Evolutionary conservation across 768 basidiomycete species (phyloP).

Genomic region (Hypholoma fasciculare): DNA sequence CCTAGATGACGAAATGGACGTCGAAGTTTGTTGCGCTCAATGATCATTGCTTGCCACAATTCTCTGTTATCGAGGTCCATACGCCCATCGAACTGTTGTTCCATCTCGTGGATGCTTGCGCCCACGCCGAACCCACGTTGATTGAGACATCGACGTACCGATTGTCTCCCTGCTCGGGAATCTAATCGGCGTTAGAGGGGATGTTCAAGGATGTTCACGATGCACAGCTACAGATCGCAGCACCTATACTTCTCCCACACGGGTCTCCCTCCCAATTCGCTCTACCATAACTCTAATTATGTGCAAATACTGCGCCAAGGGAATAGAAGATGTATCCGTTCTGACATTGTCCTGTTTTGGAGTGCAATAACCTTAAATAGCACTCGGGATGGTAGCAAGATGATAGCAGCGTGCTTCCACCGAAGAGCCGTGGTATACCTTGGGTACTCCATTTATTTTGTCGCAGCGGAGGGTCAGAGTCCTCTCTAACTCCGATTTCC

Average conservation of each 20-base stretch:
- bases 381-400: not conserved
- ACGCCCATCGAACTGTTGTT: too few relatives aligned
- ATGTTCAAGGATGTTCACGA: not conserved
- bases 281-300: not conserved
- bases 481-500: conserved; percentile 39
- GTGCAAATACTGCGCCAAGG: not conserved
- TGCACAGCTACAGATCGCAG: not conserved
- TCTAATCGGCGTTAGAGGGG: conserved; percentile 11
- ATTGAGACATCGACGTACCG: not conserved
- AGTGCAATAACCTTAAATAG: not conserved
- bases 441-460: not conserved
- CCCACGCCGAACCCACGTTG: too few relatives aligned
- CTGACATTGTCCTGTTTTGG: not conserved
- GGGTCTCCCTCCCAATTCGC: not conserved
- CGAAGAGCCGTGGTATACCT: not conserved
- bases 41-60: too few relatives aligned
- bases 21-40: too few relatives aligned
- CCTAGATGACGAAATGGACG: too few relatives aligned
- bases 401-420: not conserved
- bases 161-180: not conserved
- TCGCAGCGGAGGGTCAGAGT: not conserved
- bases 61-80: too few relatives aligned
- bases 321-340: not conserved
- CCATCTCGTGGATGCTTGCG: too few relatives aligned
- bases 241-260: not conserved